A percentile compares a stretch with the other conserved stretches of the same genome.
These are phyloP conservation scores for Filosporella fistucella DNA, from an alignment of 495 filamentous ascomycete genomes.

Conservation along the genomic window DNA sequence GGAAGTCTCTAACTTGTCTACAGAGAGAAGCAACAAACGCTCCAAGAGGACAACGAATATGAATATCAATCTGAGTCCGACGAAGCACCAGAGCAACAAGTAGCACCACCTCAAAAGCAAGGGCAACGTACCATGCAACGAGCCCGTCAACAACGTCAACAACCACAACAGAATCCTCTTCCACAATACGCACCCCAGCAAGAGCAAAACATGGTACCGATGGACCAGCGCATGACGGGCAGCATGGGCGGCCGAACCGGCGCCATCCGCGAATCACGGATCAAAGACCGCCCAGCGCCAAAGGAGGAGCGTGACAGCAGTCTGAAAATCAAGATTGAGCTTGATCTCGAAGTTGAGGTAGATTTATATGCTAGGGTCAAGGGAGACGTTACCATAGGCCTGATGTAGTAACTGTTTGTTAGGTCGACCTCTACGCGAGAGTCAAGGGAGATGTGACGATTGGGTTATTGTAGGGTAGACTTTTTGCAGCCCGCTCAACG, in stretches of 20 bases:
- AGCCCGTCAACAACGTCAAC: slow-evolving; percentile 7
- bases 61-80: slow-evolving; percentile 27
- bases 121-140: slow-evolving; percentile 24
- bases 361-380: slow-evolving; percentile 25
- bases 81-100: slow-evolving; percentile 16
- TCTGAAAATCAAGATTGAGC: slow-evolving; percentile 27
- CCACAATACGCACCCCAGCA: neutral
- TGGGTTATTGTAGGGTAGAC: slow-evolving; percentile 22
- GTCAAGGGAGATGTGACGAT: slow-evolving; percentile 25
- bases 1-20: neutral
- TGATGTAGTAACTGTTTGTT: slow-evolving; percentile 22
- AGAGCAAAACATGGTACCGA: slow-evolving; percentile 7
- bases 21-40: slow-evolving; percentile 18
- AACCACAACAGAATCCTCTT: slow-evolving; percentile 5
- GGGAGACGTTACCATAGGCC: slow-evolving; percentile 26
- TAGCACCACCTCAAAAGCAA: slow-evolving; percentile 1
- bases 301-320: slow-evolving; percentile 20
- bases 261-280: slow-evolving; percentile 23
- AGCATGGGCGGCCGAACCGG: slow-evolving; percentile 22
- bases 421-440: slow-evolving; percentile 25
- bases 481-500: too few relatives aligned
- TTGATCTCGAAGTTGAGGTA: slow-evolving; percentile 28
- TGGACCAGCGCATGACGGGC: slow-evolving; percentile 17
- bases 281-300: slow-evolving; percentile 23
- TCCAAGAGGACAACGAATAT: slow-evolving; percentile 9